Evolutionary conservation across 164 flowering plant species (phyloP).

Genomic region (Aristolochia contorta): DNA sequence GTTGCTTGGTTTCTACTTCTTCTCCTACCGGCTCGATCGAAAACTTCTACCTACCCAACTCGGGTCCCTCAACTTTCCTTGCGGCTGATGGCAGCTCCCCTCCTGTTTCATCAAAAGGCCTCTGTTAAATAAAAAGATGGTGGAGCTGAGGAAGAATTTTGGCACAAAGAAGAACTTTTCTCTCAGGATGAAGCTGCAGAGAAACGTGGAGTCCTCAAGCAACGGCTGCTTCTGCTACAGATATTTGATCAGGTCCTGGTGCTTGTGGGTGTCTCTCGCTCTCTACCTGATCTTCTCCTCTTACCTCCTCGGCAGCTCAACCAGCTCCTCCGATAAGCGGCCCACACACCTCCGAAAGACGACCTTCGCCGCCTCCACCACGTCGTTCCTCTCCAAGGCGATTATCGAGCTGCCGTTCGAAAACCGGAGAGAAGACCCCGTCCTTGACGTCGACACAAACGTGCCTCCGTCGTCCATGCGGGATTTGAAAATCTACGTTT

Average conservation of each 20-base stretch:
- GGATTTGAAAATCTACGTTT: constrained; percentile 59
- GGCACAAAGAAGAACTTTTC: constrained; percentile 12
- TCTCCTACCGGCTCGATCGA: too few relatives aligned
- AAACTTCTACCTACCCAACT: too few relatives aligned
- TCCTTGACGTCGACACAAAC: too few relatives aligned
- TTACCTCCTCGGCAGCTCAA: constrained; percentile 36
- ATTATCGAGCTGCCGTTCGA: constrained; percentile 33
- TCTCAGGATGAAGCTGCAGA: constrained; percentile 19
- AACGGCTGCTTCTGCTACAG: constrained; percentile 24
- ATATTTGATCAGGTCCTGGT: constrained; percentile 57
- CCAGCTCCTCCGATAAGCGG: constrained; percentile 12
- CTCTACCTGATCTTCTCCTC: constrained; percentile 62
- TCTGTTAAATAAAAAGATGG: too few relatives aligned
- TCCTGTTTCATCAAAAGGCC: too few relatives aligned
- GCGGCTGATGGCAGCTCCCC: too few relatives aligned
- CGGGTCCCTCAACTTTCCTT: too few relatives aligned
- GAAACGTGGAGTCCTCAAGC: constrained; percentile 14
- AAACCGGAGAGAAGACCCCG: too few relatives aligned
- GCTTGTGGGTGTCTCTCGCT: constrained; percentile 50
- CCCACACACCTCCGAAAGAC: constrained; percentile 19
- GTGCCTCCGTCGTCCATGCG: constrained; percentile 10
- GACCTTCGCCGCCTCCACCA: constrained; percentile 21
- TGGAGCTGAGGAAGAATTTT: too few relatives aligned
- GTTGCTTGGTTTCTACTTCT: too few relatives aligned
- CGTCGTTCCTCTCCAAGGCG: constrained; percentile 40